Evolutionary conservation across 805 yeast species (phyloP).

Genomic region (Metschnikowia borealis): DNA sequence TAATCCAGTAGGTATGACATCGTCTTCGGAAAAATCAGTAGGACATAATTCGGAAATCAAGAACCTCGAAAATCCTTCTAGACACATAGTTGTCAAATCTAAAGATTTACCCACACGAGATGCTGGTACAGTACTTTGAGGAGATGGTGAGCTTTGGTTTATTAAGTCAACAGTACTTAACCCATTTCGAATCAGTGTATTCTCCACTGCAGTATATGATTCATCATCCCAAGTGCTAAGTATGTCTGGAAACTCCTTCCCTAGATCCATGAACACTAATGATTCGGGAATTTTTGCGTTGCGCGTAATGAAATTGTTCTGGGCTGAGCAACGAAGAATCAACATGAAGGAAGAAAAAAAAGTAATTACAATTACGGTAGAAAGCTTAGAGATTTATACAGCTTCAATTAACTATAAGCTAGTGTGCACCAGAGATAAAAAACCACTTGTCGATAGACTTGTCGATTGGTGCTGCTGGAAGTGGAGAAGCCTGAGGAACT

Average conservation of each 20-base stretch:
- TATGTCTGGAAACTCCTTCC: not conserved
- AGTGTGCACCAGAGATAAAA: conserved; percentile 81
- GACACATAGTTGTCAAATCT: not conserved
- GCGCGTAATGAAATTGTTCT: not conserved
- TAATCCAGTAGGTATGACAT: conserved; percentile 10
- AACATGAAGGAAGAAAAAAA: not conserved
- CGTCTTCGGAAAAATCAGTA: not conserved
- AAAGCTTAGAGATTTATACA: too few relatives aligned
- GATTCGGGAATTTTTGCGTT: not conserved
- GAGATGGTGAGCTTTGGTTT: not conserved
- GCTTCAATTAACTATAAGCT: conserved; percentile 10
- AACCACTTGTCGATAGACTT: conserved; percentile 97
- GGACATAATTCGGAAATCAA: not conserved
- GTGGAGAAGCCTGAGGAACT: conserved; percentile 67
- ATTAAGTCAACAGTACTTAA: conserved; percentile 2
- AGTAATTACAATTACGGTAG: not conserved
- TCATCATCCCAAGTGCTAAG: conserved; percentile 1
- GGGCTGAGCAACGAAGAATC: not conserved
- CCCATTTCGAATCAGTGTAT: not conserved
- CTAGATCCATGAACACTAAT: conserved; percentile 1
- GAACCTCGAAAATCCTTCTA: not conserved
- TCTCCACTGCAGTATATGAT: not conserved
- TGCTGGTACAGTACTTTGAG: not conserved
- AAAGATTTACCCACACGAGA: not conserved
- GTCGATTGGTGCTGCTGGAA: conserved; percentile 91